Evolutionary conservation across 805 yeast species (phyloP), one percentile per base, ranked within the genome.

Genomic region (Kockiozyma suomiensis): DNA sequence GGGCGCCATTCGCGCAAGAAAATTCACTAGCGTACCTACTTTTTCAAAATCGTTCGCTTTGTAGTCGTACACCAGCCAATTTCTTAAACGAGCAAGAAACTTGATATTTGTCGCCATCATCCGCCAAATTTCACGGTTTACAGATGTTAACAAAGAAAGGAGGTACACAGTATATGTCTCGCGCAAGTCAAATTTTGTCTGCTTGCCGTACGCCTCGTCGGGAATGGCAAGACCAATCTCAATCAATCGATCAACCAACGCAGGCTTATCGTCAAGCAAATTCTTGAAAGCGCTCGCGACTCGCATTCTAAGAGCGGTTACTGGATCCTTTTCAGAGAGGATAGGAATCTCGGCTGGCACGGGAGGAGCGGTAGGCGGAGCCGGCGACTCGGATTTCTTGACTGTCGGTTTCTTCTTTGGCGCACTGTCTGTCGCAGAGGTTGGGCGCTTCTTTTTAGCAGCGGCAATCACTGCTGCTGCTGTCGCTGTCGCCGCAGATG

Each of bases 51-150:
- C 25, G 55, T 65, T 66, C 19, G 59, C 47, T 53, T 67, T 66
- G 45, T 60, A 62, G 46, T 67, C 67, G 32, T 25, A 48, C 13
- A 50, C 64, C 12, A 67, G 50, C 69, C 68, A 64, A 38, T 67
- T 67, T 13, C 69, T 56, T 19, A 66, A 19, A 5, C 69, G 68
- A 1, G 69, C 69, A 8, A 67, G 53, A 28, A 59, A 54, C 26
- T 56, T 50, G 15, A 64, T 33, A 41, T 62, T 66, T 10, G 26
- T 47, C 3, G 59, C 58, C 45, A 66, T 33, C 21, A 21, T 43
- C 12, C 38, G 33, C 69, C 69, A 67, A 12, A 66, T 10, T 10
- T 59, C 61, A 15, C 35, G 33, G 23, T 43, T 48, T 3, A 25
- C 53, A n/a, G 52, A 42, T 5, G 59, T 61, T 13, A 62, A 45